Conservation (phyloP, 1,284 basidiomycete species). For the Marasmius tenuissimus region DNA sequence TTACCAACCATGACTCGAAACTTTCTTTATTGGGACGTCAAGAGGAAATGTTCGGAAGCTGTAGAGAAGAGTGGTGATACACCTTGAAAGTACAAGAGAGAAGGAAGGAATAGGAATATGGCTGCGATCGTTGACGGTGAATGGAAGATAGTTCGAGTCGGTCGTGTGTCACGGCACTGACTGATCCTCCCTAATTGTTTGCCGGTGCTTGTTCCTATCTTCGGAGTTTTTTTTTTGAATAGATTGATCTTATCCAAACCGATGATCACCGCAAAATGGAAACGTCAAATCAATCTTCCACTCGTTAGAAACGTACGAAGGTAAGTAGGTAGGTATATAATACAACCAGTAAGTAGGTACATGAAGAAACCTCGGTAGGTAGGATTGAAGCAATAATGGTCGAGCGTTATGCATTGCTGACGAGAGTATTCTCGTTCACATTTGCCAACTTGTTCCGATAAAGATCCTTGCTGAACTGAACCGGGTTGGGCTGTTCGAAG, state of each 20-base stretch:
- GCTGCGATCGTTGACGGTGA: background rate
- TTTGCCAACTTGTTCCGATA: constrained; percentile 18
- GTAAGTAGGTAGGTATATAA: no score
- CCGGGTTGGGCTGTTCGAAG: constrained; percentile 46
- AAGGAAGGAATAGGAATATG: background rate
- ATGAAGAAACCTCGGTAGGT: no score
- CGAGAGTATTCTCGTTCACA: constrained; percentile 10
- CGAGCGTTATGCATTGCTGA: background rate
- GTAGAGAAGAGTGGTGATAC: background rate
- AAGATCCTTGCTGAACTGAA: constrained; percentile 36
- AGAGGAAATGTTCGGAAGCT: background rate
- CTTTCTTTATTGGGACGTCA: background rate
- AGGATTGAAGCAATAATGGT: no score
- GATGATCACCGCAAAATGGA: no score
- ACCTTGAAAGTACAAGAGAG: background rate
- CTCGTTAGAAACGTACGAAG: no score
- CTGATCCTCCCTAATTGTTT: background rate
- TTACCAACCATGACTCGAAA: constrained; percentile 3
- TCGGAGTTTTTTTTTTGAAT: background rate
- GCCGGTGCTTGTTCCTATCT: background rate
- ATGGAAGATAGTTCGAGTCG: background rate
- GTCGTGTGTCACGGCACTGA: background rate
- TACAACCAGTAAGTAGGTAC: no score
- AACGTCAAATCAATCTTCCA: no score
- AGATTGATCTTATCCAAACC: background rate